phyloP scores from a whole-genome alignment of 2,329 filamentous ascomycete genomes.

The Sarocladium kiliense region DNA sequence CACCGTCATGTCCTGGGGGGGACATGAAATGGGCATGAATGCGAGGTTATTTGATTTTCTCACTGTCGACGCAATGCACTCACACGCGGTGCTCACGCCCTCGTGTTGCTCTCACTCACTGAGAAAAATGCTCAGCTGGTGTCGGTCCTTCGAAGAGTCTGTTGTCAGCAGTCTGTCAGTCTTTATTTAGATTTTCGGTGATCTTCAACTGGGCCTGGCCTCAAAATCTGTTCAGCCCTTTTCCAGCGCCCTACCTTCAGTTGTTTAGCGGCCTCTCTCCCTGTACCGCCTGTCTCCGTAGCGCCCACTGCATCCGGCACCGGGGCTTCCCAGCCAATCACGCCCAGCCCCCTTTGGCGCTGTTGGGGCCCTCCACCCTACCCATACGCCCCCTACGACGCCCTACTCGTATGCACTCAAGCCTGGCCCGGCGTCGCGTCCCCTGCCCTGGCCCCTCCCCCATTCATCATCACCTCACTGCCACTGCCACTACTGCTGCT shows the following conservation, averaged over 20 bases:
- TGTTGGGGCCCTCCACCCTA: background rate
- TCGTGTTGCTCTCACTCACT: too few relatives aligned
- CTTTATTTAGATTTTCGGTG: conserved; percentile 4
- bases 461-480: background rate
- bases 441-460: background rate
- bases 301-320: conserved; percentile 1
- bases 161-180: too few relatives aligned
- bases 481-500: background rate
- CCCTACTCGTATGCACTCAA: too few relatives aligned
- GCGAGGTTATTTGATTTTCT: background rate
- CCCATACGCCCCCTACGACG: background rate
- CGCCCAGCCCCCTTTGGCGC: background rate
- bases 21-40: background rate
- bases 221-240: background rate
- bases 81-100: too few relatives aligned
- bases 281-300: background rate
- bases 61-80: too few relatives aligned
- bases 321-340: background rate
- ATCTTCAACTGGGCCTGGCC: background rate
- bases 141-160: too few relatives aligned
- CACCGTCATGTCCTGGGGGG: too few relatives aligned
- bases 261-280: background rate
- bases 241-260: background rate
- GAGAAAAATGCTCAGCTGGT: too few relatives aligned
- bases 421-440: background rate